These are phyloP conservation scores for Suillus ampliporus DNA, from an alignment of 768 basidiomycete genomes.

Conservation along the genomic window DNA sequence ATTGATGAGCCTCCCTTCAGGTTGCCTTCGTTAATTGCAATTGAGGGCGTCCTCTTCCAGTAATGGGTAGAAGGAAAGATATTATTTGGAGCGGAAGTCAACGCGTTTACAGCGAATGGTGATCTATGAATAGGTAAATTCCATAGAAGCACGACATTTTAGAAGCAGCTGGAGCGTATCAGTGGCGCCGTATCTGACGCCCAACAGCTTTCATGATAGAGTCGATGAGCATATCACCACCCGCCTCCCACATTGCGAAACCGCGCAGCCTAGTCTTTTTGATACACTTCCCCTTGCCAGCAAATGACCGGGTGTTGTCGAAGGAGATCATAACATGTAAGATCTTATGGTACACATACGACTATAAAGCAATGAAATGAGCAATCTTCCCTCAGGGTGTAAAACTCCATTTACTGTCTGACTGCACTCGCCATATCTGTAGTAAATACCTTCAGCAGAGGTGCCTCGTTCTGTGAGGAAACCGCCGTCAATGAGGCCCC, in stretches of 20 bases:
- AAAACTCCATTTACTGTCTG: slow-evolving; percentile 62
- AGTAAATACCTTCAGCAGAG: slow-evolving; percentile 52
- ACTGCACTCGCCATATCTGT: slow-evolving; percentile 67
- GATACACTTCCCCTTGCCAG: slow-evolving; percentile 66
- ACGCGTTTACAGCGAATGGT: no score
- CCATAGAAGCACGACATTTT: no score
- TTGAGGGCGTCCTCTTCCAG: no score
- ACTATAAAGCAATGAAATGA: slow-evolving; percentile 44
- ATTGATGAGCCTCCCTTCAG: no score
- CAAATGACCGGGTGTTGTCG: slow-evolving; percentile 64
- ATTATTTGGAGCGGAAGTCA: no score
- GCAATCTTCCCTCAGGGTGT: not conserved
- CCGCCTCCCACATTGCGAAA: slow-evolving; percentile 77
- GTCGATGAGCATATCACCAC: slow-evolving; percentile 67
- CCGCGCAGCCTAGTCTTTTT: slow-evolving; percentile 58
- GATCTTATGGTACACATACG: slow-evolving; percentile 65
- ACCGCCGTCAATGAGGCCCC: slow-evolving; percentile 62
- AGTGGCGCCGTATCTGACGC: not conserved
- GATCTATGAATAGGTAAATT: no score
- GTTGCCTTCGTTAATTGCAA: no score
- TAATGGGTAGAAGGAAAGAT: no score
- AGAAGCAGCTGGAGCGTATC: not conserved
- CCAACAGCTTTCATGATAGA: slow-evolving; percentile 44
- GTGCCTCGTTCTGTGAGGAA: slow-evolving; percentile 46
- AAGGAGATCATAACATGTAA: slow-evolving; percentile 67